These are phyloP conservation scores for Phaeosphaeriaceae sp. DNA, from an alignment of 2,329 filamentous ascomycete genomes.

Conservation along the genomic window DNA sequence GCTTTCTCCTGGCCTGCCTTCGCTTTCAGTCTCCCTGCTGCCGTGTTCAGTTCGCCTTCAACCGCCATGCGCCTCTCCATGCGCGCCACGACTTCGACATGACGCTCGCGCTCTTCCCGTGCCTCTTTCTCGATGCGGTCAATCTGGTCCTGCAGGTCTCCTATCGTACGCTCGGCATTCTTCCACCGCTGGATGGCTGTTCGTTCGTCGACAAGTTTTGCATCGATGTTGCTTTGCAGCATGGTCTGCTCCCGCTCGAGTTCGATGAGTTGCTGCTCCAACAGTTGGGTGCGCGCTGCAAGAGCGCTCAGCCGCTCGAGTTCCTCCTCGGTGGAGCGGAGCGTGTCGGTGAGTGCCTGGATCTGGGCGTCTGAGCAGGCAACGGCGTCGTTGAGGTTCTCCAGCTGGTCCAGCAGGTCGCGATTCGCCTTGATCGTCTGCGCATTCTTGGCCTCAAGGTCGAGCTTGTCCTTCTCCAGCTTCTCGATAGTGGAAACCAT, in stretches of 20 bases:
- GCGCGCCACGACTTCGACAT: conserved; percentile 79
- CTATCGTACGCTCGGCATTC: conserved; percentile 80
- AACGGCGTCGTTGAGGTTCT: conserved; percentile 80
- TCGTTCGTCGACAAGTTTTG: conserved; percentile 76
- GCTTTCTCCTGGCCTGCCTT: conserved; percentile 66
- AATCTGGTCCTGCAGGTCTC: conserved; percentile 82
- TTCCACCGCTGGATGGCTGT: conserved; percentile 84
- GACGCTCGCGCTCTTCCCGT: conserved; percentile 78
- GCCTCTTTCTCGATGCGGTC: conserved; percentile 88
- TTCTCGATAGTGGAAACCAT: conserved; percentile 76
- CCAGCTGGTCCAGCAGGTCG: conserved; percentile 80
- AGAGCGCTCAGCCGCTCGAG: conserved; percentile 76
- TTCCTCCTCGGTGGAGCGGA: conserved; percentile 79
- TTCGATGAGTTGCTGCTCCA: conserved; percentile 80
- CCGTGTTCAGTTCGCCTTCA: conserved; percentile 80
- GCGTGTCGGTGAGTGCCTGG: conserved; percentile 74
- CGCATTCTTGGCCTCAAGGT: conserved; percentile 77
- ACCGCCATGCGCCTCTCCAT: conserved; percentile 85
- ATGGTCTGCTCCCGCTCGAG: conserved; percentile 83
- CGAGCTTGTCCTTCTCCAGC: conserved; percentile 74
- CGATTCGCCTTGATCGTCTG: conserved; percentile 84
- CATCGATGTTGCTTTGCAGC: conserved; percentile 71
- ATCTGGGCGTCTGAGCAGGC: conserved; percentile 81
- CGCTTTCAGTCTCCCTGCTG: conserved; percentile 79
- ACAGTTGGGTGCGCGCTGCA: conserved; percentile 74